These are phyloP conservation scores for Venustampulla echinocandica DNA, from an alignment of 495 filamentous ascomycete genomes.

Conservation along the genomic window DNA sequence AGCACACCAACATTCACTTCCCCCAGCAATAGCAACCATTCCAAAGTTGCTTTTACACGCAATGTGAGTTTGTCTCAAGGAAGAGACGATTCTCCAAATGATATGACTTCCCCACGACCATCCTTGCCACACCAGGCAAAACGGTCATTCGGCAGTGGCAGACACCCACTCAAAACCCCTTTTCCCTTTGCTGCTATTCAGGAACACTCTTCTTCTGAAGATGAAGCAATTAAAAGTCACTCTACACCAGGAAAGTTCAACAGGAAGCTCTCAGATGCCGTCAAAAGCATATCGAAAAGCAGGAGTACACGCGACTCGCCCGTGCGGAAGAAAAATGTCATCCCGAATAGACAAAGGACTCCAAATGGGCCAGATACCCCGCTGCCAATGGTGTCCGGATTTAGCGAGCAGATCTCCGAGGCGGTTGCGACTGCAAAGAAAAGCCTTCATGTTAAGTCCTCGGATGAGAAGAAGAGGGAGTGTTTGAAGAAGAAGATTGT, in stretches of 20 bases:
- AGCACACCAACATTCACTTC: not conserved
- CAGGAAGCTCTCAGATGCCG: not conserved
- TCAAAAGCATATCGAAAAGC: too few species aligned
- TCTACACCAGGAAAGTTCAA: slow-evolving; percentile 5
- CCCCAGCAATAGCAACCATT: not conserved
- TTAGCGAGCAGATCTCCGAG: too few species aligned
- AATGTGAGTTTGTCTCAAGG: too few species aligned
- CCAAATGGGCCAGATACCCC: slow-evolving; percentile 1
- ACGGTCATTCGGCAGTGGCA: slow-evolving; percentile 3
- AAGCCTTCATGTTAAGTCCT: too few species aligned
- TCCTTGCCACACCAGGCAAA: not conserved
- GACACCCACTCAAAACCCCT: slow-evolving; percentile 12
- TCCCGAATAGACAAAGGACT: not conserved
- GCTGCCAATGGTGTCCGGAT: too few species aligned
- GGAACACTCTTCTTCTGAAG: not conserved
- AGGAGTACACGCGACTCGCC: not conserved
- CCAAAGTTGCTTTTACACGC: too few species aligned
- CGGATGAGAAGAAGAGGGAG: too few species aligned
- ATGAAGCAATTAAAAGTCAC: not conserved
- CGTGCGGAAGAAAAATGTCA: not conserved
- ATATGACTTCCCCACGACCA: not conserved
- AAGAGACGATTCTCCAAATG: not conserved
- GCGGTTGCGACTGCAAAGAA: too few species aligned
- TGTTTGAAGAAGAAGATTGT: too few species aligned
- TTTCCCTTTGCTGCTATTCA: slow-evolving; percentile 5